Base-by-base conservation (phyloP, 306 rosid genomes). In the Crotalaria pallida region DNA sequence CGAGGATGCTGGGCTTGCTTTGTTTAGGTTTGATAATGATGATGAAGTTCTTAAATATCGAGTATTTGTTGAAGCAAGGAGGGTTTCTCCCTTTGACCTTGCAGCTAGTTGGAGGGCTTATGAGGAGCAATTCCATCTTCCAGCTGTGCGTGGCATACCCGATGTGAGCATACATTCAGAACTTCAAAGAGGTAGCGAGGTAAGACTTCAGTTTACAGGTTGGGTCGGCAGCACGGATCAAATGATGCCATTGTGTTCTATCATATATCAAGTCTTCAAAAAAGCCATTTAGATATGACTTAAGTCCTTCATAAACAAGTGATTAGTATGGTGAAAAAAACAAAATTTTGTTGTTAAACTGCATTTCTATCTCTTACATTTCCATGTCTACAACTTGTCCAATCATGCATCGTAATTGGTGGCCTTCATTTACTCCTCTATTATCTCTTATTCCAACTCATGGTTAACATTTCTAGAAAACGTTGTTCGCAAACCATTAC, bases 51-150 rank as follows among this genome's bases (percentile, higher is more conserved):
- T 88, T 19, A 96, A 91, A 85, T 90, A 81, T 69, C 84, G 79
- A 58, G 99, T 94, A 21, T 86, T 90, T 83, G 90, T 87, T 58
- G 87, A 82, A 71, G 95, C 97, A 16, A 84, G 81, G 58, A 84
- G 90, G 70, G 96, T 91, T 70, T 94, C 97, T 4, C 94, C 99
- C 5, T 87, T 88, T 71, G 97, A 94, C 63, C 99, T 94, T 71
- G 99, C 99, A 1, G 96, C 95, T 15, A 94, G 99, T 87, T 94
- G 99, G 99, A 88, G 99, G 79, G 91, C 95, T 57, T 88, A 94
- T 77, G 90, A 77, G 77, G 91, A 86, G 73, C 70, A 94, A 68
- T 85, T 94, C 34, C 81, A 87, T 79, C 87, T 84, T 44, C 89
- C 99, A 0, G 69, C 90, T 53, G 99, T 74, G 58, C 95, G 96